These are phyloP conservation scores for Cercospora brassicicola DNA, from an alignment of 2,329 filamentous ascomycete species.

Conservation along the genomic window DNA sequence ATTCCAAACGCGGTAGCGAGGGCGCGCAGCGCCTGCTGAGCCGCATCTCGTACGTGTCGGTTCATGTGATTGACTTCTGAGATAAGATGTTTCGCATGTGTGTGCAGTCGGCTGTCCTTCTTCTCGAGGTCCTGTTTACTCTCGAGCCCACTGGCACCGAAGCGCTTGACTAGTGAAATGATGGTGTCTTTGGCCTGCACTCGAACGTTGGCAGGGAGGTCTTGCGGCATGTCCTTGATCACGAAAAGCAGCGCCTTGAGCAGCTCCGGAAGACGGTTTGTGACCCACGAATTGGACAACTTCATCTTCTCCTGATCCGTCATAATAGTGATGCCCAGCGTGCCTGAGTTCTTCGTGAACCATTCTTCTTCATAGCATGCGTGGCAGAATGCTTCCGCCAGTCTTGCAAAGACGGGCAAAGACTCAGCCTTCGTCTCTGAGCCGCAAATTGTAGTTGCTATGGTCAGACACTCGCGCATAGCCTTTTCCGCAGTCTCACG, in stretches of 20 bases:
- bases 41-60: conserved; percentile 84
- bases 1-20: conserved; percentile 75
- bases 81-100: conserved; percentile 81
- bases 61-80: conserved; percentile 94
- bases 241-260: conserved; percentile 92
- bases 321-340: conserved; percentile 82
- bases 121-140: conserved; percentile 76
- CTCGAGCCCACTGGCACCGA: conserved; percentile 70
- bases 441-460: conserved; percentile 73
- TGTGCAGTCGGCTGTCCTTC: conserved; percentile 65
- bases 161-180: conserved; percentile 68
- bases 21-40: conserved; percentile 75
- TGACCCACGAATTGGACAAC: conserved; percentile 80
- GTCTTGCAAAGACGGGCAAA: conserved; percentile 79
- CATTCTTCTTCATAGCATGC: conserved; percentile 97
- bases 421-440: conserved; percentile 68
- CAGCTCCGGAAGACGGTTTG: conserved; percentile 80
- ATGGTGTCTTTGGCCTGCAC: conserved; percentile 80
- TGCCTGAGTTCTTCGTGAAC: conserved; percentile 95
- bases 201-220: conserved; percentile 86
- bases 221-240: conserved; percentile 95
- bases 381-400: conserved; percentile 84
- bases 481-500: conserved; percentile 79
- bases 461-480: conserved; percentile 74
- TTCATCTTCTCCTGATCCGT: conserved; percentile 81